Base-by-base conservation (phyloP, 2,329 filamentous ascomycete genomes). In the Parasarocladium wereldwijsianum region DNA sequence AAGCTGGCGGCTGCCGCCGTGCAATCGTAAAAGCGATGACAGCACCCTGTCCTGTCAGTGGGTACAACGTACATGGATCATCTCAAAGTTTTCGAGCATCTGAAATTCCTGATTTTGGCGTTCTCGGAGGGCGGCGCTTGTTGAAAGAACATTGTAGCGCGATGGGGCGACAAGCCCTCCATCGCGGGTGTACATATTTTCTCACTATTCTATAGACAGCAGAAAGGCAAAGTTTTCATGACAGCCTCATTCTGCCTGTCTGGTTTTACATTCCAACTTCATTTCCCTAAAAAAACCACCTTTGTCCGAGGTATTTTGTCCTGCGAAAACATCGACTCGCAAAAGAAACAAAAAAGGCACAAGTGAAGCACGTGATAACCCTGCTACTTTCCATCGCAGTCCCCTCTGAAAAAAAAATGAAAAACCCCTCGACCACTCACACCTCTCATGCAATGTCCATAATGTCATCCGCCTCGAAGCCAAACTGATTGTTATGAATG, bases 401-500 rank as follows among this genome's bases (percentile, higher is more conserved):
- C 10, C 21, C 17, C 17, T n/a, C 26, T 10, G 12, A 19, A 32
- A 28, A 31, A 13, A 24, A 17, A 18, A 31, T n/a, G 28, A 26
- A 11, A 20, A 25, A 17, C 24, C 21, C 21, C 15, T 14, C 13
- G 21, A 21, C 17, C 17, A 33, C 27, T 35, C 26, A 24, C 24
- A 33, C 24, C 39, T 26, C 24, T 47, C 35, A 64, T 40, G 55
- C 49, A 41, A 68, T 52, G 40, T 68, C 64, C 65, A 72, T 71
- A 34, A 54, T 45, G 39, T 70, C 63, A 17, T 58, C 66, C 9
- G 55, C 58, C 37, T 61, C 55, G 36, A 94, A 82, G 11, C 80
- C 79, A 62, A 92, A 94, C 47, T 92, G 75, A 34, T 92, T 85
- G 46, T 82, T 81, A 54, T 90, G 76, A 49, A 94, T 85, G 31